Conservation (phyloP, 1,284 basidiomycete genomes). For the Sporisorium scitamineum region DNA sequence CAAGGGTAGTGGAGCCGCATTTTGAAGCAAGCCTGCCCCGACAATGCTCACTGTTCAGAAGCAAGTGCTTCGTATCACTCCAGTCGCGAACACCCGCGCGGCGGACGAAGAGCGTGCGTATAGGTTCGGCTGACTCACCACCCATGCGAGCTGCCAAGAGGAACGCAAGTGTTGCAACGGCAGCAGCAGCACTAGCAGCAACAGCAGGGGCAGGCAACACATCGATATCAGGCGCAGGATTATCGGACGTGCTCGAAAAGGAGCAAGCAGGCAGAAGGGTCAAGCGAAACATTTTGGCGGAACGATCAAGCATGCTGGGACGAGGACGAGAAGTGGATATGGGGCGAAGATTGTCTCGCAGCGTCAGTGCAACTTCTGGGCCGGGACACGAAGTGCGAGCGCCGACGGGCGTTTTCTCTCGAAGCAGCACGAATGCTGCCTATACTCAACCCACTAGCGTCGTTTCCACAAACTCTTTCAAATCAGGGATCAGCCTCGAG, state of each 20-base stretch:
- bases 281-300: conserved; percentile 25
- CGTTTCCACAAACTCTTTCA: background rate
- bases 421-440: conserved; percentile 19
- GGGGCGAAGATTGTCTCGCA: conserved; percentile 38
- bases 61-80: conserved; percentile 62
- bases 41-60: conserved; percentile 56
- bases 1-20: conserved; percentile 55
- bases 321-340: conserved; percentile 49
- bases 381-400: conserved; percentile 18
- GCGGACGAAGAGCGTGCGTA: conserved; percentile 13
- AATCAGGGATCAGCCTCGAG: conserved; percentile 2
- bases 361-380: conserved; percentile 34
- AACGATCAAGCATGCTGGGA: conserved; percentile 29
- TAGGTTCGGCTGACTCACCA: conserved; percentile 16
- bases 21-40: conserved; percentile 49
- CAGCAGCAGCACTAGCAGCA: background rate
- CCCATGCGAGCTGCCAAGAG: conserved; percentile 21
- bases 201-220: background rate
- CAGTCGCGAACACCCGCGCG: conserved; percentile 43
- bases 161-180: conserved; percentile 9
- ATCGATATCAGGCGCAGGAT: conserved; percentile 3
- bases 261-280: conserved; percentile 37
- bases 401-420: conserved; percentile 26
- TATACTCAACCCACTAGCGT: conserved; percentile 6
- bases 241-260: conserved; percentile 43